Evolutionary conservation across 164 flowering plant species (phyloP).

Genomic region (Vitis labrusca): DNA sequence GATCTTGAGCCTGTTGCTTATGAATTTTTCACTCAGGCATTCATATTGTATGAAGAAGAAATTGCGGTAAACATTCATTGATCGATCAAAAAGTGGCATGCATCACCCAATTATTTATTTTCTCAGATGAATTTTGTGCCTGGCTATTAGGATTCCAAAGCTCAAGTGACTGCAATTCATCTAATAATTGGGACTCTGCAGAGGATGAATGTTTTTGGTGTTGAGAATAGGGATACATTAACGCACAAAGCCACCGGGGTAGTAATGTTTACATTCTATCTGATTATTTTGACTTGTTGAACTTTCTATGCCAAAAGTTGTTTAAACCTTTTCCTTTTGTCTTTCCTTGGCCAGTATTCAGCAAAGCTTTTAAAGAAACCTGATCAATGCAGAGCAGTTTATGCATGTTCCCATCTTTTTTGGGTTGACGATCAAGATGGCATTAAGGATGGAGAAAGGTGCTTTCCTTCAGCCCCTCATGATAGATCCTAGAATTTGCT

Average conservation of each 20-base stretch:
- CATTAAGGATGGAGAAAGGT: conserved; percentile 97
- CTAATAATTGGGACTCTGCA: conserved; percentile 94
- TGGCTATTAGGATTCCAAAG: conserved; percentile 76
- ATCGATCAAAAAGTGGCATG: too few relatives aligned
- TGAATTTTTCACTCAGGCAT: conserved; percentile 97
- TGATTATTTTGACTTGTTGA: not conserved
- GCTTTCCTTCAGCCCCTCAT: not conserved
- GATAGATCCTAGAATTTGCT: too few relatives aligned
- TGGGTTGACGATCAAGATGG: conserved; percentile 97
- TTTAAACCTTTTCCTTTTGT: not conserved
- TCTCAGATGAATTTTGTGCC: not conserved
- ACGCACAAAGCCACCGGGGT: conserved; percentile 99
- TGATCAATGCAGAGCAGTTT: conserved; percentile 97
- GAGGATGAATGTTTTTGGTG: conserved; percentile 89
- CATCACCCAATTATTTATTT: too few relatives aligned
- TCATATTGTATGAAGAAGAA: conserved; percentile 94
- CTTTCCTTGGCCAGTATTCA: conserved; percentile 63
- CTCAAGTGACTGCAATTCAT: conserved; percentile 94
- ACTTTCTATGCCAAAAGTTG: conserved; percentile 5
- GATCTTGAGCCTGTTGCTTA: conserved; percentile 95
- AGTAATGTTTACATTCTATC: conserved; percentile 11
- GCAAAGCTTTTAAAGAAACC: conserved; percentile 98
- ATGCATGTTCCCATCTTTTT: conserved; percentile 96
- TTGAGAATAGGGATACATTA: conserved; percentile 93
- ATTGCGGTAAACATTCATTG: conserved; percentile 55